A percentile compares a stretch with the other conserved stretches of the same genome.
These are phyloP conservation scores for Lichtheimia ornata DNA, from an alignment of 371 early-diverging fungal species.

Conservation along the genomic window DNA sequence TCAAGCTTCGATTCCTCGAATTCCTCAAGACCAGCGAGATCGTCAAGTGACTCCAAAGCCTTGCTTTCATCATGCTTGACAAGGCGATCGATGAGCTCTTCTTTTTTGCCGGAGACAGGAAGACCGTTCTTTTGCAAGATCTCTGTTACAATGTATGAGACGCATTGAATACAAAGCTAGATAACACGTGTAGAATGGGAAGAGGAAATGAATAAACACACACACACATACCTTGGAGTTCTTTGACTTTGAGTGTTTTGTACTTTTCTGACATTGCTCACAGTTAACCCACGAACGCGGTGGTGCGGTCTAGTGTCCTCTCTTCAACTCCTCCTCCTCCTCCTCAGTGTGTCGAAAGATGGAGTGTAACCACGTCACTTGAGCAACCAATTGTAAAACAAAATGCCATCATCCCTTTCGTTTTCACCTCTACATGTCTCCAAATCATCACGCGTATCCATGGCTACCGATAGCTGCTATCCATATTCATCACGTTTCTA, in stretches of 20 bases:
- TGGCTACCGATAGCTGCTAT: too few species aligned
- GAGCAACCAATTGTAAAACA: background rate
- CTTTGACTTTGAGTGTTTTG: slow-evolving; percentile 61
- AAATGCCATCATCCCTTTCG: too few species aligned
- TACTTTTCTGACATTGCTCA: slow-evolving; percentile 43
- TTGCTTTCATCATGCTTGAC: slow-evolving; percentile 59
- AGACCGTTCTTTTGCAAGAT: slow-evolving; percentile 58
- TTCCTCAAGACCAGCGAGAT: slow-evolving; percentile 44
- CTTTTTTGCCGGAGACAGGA: slow-evolving; percentile 66
- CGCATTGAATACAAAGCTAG: background rate
- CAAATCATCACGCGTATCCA: too few species aligned
- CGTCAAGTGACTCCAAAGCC: slow-evolving; percentile 49
- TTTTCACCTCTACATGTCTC: too few species aligned
- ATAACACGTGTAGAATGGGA: too few species aligned
- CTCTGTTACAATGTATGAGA: slow-evolving; percentile 29
- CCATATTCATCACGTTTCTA: too few species aligned
- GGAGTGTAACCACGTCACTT: background rate
- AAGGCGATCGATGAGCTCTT: slow-evolving; percentile 65
- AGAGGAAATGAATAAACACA: too few species aligned
- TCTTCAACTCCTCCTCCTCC: background rate
- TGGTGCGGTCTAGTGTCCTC: background rate
- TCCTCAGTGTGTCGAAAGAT: too few species aligned
- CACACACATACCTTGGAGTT: slow-evolving; percentile 53
- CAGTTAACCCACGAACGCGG: background rate
- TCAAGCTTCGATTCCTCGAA: slow-evolving; percentile 41